phyloP scores from a whole-genome alignment of 2,329 filamentous ascomycete species.

The Diaporthe ilicicola region DNA sequence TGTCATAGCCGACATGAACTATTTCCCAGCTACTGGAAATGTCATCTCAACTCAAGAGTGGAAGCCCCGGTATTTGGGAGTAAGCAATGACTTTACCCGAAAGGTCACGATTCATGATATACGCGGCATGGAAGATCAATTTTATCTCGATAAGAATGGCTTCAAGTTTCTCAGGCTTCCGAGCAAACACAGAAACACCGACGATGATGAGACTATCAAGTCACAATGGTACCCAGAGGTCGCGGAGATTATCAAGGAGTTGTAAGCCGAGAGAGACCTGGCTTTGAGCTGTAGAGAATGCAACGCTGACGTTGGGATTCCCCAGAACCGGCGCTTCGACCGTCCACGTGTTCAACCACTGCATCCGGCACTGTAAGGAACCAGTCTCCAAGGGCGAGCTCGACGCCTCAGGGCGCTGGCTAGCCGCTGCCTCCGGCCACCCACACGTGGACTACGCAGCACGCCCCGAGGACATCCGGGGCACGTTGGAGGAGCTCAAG shows the following conservation, averaged over 20 bases:
- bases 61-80: conserved; percentile 7
- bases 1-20: conserved; percentile 24
- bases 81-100: background rate
- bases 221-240: conserved; percentile 12
- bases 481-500: conserved; percentile 49
- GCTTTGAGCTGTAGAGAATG: background rate
- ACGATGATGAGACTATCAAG: conserved; percentile 6
- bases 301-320: background rate
- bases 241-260: background rate
- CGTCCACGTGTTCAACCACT: conserved; percentile 29
- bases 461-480: conserved; percentile 51
- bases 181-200: background rate
- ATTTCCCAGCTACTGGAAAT: background rate
- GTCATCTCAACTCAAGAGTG: conserved; percentile 13
- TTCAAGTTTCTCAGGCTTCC: conserved; percentile 23
- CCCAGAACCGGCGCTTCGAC: conserved; percentile 21
- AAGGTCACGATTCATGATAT: conserved; percentile 17
- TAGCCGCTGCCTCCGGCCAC: conserved; percentile 52
- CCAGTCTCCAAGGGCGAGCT: conserved; percentile 5
- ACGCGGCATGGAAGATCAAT: conserved; percentile 12
- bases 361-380: conserved; percentile 13
- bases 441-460: conserved; percentile 68
- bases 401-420: conserved; percentile 56
- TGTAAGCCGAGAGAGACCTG: background rate
- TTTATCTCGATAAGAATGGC: conserved; percentile 18